Evolutionary conservation across 1,284 basidiomycete species (phyloP).

Genomic region (Clitocybe nebularis): DNA sequence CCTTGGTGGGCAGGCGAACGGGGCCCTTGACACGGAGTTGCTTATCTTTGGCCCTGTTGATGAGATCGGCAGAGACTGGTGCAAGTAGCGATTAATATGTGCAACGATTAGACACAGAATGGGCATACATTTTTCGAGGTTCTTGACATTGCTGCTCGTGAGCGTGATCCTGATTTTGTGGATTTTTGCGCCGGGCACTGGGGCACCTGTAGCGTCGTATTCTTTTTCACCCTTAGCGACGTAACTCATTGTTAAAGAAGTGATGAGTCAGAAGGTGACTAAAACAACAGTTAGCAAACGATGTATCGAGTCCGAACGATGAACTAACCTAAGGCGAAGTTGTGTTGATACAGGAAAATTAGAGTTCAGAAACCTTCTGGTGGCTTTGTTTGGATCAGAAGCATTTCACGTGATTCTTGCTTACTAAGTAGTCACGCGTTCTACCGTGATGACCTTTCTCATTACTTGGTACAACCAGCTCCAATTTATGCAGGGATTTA

Average conservation of each 20-base stretch:
- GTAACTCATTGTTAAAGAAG: constrained; percentile 81
- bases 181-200: constrained; percentile 84
- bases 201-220: constrained; percentile 89
- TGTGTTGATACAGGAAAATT: constrained; percentile 38
- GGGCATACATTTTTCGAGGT: constrained; percentile 92
- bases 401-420: not conserved
- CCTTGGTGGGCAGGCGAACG: constrained; percentile 98
- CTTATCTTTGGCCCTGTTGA: constrained; percentile 99
- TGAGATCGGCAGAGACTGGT: constrained; percentile 90
- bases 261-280: constrained; percentile 79
- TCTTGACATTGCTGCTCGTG: constrained; percentile 96
- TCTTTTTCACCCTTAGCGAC: constrained; percentile 99
- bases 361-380: constrained; percentile 27
- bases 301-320: not conserved
- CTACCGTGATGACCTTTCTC: not conserved
- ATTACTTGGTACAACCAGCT: not conserved
- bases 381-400: constrained; percentile 8
- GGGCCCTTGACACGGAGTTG: constrained; percentile 99
- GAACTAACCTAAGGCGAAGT: constrained; percentile 39
- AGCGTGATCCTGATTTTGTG: constrained; percentile 99
- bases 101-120: not conserved
- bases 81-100: constrained; percentile 1
- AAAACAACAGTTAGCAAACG: constrained; percentile 2
- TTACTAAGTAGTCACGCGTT: too few species aligned
- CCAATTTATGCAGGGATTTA: constrained; percentile 55